Evolutionary conservation across 1,139 yeast genomes (phyloP).

Genomic region (Diutina neorugosa): DNA sequence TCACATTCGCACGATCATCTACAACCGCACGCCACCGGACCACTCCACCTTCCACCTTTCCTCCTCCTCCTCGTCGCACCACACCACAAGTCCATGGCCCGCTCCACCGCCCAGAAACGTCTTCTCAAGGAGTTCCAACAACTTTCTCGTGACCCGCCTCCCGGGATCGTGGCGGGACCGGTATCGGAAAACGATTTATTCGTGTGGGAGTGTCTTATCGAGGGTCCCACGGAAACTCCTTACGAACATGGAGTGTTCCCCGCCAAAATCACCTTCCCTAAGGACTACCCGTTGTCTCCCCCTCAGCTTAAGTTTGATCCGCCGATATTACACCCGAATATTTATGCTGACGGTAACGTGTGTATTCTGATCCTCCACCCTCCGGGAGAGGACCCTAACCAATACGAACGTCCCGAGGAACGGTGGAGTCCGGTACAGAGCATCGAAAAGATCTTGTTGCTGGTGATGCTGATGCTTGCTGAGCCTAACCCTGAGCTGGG

Average conservation of each 20-base stretch:
- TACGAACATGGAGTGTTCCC: constrained; percentile 91
- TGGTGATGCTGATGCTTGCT: constrained; percentile 92
- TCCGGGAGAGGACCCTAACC: constrained; percentile 95
- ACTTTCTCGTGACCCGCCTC: constrained; percentile 76
- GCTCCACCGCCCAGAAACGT: constrained; percentile 72
- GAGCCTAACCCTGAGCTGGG: constrained; percentile 97
- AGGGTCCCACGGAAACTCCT: constrained; percentile 89
- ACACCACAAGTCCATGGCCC: constrained; percentile 20
- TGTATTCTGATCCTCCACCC: constrained; percentile 92
- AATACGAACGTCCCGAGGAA: constrained; percentile 90
- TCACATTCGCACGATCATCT: background rate
- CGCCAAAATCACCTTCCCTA: constrained; percentile 72
- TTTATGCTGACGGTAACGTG: constrained; percentile 88
- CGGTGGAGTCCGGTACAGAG: constrained; percentile 98
- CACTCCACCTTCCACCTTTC: constrained; percentile 6
- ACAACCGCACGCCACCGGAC: constrained; percentile 5
- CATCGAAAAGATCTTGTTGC: constrained; percentile 82
- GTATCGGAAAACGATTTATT: constrained; percentile 69
- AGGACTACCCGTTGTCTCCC: constrained; percentile 86
- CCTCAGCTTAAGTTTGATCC: constrained; percentile 78
- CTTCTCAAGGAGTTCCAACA: constrained; percentile 84
- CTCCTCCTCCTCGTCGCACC: too few relatives aligned
- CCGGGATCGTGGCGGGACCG: constrained; percentile 94
- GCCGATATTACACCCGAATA: constrained; percentile 83
- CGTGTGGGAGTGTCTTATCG: constrained; percentile 82